Base-by-base conservation (phyloP, 1,284 basidiomycete species). In the Tilletia horrida region DNA sequence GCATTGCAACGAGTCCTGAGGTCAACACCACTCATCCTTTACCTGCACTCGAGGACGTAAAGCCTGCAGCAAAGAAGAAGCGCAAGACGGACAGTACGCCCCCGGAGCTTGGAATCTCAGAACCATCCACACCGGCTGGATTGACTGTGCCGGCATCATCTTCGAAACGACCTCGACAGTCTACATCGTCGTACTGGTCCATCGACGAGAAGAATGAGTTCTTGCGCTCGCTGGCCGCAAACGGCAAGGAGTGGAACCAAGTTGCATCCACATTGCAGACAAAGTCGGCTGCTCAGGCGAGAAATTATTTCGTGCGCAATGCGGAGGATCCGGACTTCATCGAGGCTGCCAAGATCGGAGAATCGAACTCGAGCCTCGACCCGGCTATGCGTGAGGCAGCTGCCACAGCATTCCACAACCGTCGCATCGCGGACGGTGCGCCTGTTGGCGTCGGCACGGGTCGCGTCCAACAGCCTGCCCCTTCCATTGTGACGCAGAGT, bases 241-340 rank as follows among this genome's bases (percentile, higher is more conserved):
- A 91, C 78, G 91, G 91, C 47, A 87, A 88, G 72, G 87, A 92
- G 76, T 90, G 90, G 82, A 87, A 88, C 71, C 85, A 87, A 18
- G 90, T 93, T 61, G 88, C 91, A 1, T 85, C 88, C 3, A 86
- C 86, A 7, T 86, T 93, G 83, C 87, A 87, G 8, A 88, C 87
- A 77, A 93, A 93, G 88, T 91, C 90, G 9, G 87, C 88, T 2
- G 85, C 88, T 8, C 91, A 93, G 84, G 89, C 91, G 62, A 85
- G 85, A 69, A 88, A 89, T 76, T 91, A 86, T 80, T 89, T 88
- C 67, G 69, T 75, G 21, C 70, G 69, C 52, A 80, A 81, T 66
- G 74, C 73, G 14, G 69, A 71, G 66, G 78, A 80, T 45, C 65
- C 67, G 35, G 75, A 74, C 48, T 79, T 80, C 68, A 72, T 73